Conservation (phyloP, 495 filamentous ascomycete species). For the Neurospora discreta region DNA sequence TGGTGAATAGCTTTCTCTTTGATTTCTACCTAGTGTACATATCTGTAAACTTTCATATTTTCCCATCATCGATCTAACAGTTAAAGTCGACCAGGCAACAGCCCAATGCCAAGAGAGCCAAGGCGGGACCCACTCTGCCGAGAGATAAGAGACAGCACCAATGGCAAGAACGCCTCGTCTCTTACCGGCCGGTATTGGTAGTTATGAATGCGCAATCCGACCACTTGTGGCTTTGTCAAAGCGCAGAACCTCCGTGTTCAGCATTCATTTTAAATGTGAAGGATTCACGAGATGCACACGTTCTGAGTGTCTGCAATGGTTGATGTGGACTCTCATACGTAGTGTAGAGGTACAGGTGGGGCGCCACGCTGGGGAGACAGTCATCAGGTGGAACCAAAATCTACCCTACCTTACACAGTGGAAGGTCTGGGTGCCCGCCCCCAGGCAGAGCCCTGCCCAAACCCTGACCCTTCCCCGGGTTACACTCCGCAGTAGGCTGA, state of each 20-base stretch:
- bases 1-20: background rate
- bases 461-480: too few species aligned
- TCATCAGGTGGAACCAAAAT: background rate
- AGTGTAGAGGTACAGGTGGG: too few species aligned
- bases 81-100: background rate
- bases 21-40: too few species aligned
- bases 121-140: constrained; percentile 1
- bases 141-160: constrained; percentile 5
- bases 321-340: background rate
- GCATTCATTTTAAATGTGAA: background rate
- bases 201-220: background rate
- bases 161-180: background rate
- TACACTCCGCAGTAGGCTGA: too few species aligned
- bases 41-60: background rate
- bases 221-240: background rate
- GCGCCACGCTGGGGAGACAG: background rate
- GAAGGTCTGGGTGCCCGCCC: too few species aligned
- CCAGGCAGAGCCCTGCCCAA: too few species aligned
- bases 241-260: background rate
- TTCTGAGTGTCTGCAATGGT: background rate
- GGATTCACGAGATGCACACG: background rate
- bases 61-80: background rate
- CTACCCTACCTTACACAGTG: too few species aligned
- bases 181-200: background rate
- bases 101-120: background rate